Conservation (phyloP, 2,329 filamentous ascomycete genomes). For the Colletotrichum abscissum region DNA sequence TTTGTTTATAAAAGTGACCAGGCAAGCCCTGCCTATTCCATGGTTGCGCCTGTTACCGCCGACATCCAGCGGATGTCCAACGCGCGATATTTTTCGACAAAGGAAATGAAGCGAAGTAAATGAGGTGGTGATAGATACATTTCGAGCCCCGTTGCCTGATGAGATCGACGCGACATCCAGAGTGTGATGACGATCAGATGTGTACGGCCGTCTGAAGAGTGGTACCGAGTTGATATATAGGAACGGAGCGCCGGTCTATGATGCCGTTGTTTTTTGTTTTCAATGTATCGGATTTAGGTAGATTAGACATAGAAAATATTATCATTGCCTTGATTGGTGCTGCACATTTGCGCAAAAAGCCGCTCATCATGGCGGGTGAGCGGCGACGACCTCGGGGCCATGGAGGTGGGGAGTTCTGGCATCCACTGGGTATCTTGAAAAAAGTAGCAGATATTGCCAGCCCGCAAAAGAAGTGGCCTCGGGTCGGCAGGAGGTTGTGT, state of each 20-base stretch:
- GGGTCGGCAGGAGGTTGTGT: slow-evolving; percentile 2
- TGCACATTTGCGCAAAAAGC: slow-evolving; percentile 27
- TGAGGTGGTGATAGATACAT: slow-evolving; percentile 32
- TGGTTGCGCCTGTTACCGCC: slow-evolving; percentile 28
- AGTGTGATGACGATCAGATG: slow-evolving; percentile 13
- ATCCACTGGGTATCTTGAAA: slow-evolving; percentile 35
- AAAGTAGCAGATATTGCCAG: slow-evolving; percentile 33
- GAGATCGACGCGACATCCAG: slow-evolving; percentile 26
- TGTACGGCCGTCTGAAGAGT: slow-evolving; percentile 16
- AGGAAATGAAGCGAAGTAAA: slow-evolving; percentile 5
- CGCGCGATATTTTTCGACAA: slow-evolving; percentile 21
- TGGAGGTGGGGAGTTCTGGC: slow-evolving; percentile 5
- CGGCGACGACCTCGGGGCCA: slow-evolving; percentile 26
- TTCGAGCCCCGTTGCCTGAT: slow-evolving; percentile 26
- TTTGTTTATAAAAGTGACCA: slow-evolving; percentile 27
- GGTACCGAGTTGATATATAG: slow-evolving; percentile 9
- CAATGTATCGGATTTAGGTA: slow-evolving; percentile 27
- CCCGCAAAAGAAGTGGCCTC: slow-evolving; percentile 23
- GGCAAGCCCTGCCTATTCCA: slow-evolving; percentile 33
- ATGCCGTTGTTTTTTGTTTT: slow-evolving; percentile 22
- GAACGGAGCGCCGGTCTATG: slow-evolving; percentile 31
- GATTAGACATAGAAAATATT: slow-evolving; percentile 36
- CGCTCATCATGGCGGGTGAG: slow-evolving; percentile 7
- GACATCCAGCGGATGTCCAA: slow-evolving; percentile 13
- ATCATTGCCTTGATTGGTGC: slow-evolving; percentile 28